Evolutionary conservation across 805 yeast species (phyloP).

Genomic region (Monosporozyma aquatica): DNA sequence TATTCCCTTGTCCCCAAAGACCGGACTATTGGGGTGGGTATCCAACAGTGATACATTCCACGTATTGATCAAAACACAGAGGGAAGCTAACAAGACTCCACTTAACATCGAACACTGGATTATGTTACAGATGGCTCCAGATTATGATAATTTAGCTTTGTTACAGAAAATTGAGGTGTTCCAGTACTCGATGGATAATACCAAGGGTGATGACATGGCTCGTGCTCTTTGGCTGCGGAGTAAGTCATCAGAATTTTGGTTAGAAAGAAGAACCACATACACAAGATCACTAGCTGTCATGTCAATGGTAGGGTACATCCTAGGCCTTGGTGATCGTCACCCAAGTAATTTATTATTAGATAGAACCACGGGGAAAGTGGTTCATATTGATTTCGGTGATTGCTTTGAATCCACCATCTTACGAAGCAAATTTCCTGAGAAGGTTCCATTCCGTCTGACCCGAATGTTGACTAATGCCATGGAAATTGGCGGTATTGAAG

Average conservation of each 20-base stretch:
- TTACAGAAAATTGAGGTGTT: conserved; percentile 94
- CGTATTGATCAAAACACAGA: conserved; percentile 79
- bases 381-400: conserved; percentile 97
- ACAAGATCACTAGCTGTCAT: conserved; percentile 93
- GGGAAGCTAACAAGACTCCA: conserved; percentile 83
- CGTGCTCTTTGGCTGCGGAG: conserved; percentile 95
- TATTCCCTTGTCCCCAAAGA: conserved; percentile 90
- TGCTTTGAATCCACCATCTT: conserved; percentile 97
- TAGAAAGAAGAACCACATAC: conserved; percentile 92
- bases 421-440: conserved; percentile 95
- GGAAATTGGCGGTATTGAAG: conserved; percentile 99
- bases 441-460: conserved; percentile 93
- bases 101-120: conserved; percentile 90
- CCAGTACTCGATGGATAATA: conserved; percentile 89
- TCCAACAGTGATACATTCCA: conserved; percentile 96
- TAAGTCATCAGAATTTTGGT: conserved; percentile 94
- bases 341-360: conserved; percentile 96
- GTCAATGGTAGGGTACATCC: conserved; percentile 97
- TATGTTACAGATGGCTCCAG: conserved; percentile 95
- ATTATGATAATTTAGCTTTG: conserved; percentile 80
- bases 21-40: conserved; percentile 97
- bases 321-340: conserved; percentile 96
- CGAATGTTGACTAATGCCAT: conserved; percentile 96
- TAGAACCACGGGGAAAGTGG: conserved; percentile 86
- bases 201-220: conserved; percentile 92